These are phyloP conservation scores for Sonneratia alba DNA, from an alignment of 345 rosid species.

Conservation along the genomic window DNA sequence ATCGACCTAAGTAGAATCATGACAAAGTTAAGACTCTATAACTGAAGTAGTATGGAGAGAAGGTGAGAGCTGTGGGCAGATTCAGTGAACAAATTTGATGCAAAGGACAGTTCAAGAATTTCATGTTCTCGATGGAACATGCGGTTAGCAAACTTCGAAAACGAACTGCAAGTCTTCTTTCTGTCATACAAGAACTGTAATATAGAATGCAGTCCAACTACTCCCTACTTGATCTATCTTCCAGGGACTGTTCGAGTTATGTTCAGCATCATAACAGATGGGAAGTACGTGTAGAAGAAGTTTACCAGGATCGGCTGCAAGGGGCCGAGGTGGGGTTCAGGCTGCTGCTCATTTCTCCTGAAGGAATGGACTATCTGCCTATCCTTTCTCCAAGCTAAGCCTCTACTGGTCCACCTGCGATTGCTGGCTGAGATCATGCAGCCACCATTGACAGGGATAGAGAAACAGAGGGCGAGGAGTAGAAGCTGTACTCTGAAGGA, in stretches of 20 bases:
- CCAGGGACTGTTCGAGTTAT: not conserved
- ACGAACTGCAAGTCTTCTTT: not conserved
- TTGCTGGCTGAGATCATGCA: not conserved
- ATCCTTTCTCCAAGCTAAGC: not conserved
- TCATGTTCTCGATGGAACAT: too few species aligned
- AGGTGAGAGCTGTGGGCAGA: not conserved
- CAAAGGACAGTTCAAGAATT: too few species aligned
- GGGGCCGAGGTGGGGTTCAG: conserved; percentile 2
- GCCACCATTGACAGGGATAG: not conserved
- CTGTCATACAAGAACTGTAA: not conserved
- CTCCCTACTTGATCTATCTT: not conserved
- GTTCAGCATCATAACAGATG: not conserved
- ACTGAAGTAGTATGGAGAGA: not conserved
- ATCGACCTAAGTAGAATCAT: conserved; percentile 33
- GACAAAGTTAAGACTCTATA: not conserved
- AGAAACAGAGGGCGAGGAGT: not conserved
- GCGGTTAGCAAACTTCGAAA: too few species aligned
- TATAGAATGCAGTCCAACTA: not conserved
- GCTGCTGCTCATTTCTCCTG: conserved; percentile 2
- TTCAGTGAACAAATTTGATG: not conserved
- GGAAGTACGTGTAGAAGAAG: not conserved
- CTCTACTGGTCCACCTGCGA: not conserved
- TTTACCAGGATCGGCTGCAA: conserved; percentile 38
- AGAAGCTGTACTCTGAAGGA: not conserved
- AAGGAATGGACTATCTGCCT: not conserved